Evolutionary conservation across 352 stramenopile genomes (phyloP).

Genomic region (Pythium apleroticum): DNA sequence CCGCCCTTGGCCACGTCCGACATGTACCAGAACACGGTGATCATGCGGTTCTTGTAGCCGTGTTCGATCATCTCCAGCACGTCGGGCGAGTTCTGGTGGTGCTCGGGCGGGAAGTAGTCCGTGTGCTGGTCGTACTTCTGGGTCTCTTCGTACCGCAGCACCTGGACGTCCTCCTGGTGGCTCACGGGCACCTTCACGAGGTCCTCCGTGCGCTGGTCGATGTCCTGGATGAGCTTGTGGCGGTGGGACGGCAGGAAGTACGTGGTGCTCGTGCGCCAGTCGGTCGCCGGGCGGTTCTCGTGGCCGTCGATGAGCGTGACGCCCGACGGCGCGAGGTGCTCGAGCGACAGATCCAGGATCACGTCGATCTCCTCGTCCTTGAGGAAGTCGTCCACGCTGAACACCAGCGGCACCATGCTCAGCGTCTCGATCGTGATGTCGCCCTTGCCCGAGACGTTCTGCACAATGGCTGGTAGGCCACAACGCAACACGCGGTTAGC

Average conservation of each 20-base stretch:
- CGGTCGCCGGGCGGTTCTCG: constrained; percentile 56
- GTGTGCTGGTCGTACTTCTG: constrained; percentile 81
- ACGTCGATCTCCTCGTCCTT: constrained; percentile 76
- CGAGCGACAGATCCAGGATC: constrained; percentile 65
- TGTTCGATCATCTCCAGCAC: constrained; percentile 61
- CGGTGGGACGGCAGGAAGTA: constrained; percentile 62
- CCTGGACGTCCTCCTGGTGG: constrained; percentile 74
- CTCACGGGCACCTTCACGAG: constrained; percentile 59
- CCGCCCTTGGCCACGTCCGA: constrained; percentile 69
- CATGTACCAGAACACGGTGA: constrained; percentile 89
- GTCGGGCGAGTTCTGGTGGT: constrained; percentile 46
- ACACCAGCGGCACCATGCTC: constrained; percentile 54
- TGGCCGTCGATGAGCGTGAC: constrained; percentile 66
- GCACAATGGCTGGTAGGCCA: constrained; percentile 17
- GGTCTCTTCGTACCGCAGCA: constrained; percentile 71
- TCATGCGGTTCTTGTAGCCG: constrained; percentile 83
- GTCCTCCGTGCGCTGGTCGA: constrained; percentile 66
- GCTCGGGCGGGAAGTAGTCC: constrained; percentile 62
- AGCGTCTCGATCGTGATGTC: constrained; percentile 36
- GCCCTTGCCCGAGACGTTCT: constrained; percentile 29
- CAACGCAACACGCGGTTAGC: not conserved
- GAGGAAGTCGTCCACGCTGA: constrained; percentile 72
- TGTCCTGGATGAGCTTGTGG: constrained; percentile 43
- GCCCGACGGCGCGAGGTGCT: constrained; percentile 57
- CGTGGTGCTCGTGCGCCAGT: constrained; percentile 79